A percentile compares a stretch with the other conserved stretches of the same genome.
phyloP scores from a whole-genome alignment of 1,284 basidiomycete species.

The Cutaneotrichosporon sp. region DNA sequence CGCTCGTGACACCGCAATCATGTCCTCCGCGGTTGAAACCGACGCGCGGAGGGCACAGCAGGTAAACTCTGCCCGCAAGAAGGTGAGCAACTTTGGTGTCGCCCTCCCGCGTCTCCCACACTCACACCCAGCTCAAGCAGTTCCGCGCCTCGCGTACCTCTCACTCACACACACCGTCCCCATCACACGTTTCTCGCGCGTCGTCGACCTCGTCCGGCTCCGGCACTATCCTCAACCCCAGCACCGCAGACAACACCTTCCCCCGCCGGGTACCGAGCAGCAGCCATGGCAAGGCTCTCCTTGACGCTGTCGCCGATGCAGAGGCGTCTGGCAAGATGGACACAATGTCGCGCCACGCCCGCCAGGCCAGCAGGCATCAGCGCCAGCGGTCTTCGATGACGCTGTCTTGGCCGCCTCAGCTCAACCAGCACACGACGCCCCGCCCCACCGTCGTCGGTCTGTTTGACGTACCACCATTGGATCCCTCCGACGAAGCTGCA shows the following conservation, averaged over 20 bases:
- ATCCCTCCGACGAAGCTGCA: conserved; percentile 6
- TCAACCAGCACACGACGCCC: neutral
- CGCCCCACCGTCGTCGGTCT: conserved; percentile 16
- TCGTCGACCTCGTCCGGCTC: conserved; percentile 20
- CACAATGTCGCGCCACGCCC: conserved; percentile 11
- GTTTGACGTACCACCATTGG: conserved; percentile 20
- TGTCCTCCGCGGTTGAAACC: conserved; percentile 19
- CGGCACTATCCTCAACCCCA: conserved; percentile 4
- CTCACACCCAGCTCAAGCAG: conserved; percentile 37
- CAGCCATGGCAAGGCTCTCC: conserved; percentile 10
- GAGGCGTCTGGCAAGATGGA: conserved; percentile 3
- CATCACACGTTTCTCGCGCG: conserved; percentile 20
- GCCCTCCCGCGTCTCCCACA: too few relatives aligned
- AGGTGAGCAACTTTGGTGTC: conserved; percentile 30
- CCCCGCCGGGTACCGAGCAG: conserved; percentile 14
- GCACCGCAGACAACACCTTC: conserved; percentile 9
- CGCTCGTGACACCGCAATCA: neutral
- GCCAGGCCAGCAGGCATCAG: conserved; percentile 19
- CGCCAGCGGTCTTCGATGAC: conserved; percentile 23
- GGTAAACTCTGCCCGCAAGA: conserved; percentile 43
- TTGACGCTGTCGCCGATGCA: neutral
- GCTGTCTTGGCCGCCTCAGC: conserved; percentile 18
- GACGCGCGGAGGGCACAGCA: conserved; percentile 34
- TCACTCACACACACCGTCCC: conserved; percentile 10
- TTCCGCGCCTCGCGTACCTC: conserved; percentile 42